phyloP scores from a whole-genome alignment of 129 eudicot species.

The Flaveria brownii region DNA sequence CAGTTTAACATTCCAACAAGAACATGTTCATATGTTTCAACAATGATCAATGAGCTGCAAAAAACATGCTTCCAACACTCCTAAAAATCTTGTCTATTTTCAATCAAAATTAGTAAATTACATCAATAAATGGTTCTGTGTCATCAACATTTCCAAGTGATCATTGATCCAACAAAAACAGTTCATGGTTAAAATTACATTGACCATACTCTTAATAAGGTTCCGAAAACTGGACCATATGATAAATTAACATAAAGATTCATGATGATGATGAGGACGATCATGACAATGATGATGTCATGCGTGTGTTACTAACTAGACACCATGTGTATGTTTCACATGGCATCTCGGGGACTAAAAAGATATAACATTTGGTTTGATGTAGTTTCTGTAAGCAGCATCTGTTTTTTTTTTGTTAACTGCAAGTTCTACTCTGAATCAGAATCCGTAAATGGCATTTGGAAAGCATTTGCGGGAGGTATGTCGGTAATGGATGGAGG shows the following conservation, averaged over 20 bases:
- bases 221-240: constrained; percentile 4
- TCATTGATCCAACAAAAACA: constrained; percentile 1
- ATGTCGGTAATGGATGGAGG: constrained; percentile 71
- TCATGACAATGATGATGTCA: constrained; percentile 7
- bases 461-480: constrained; percentile 74
- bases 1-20: not conserved
- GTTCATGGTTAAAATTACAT: constrained; percentile 21
- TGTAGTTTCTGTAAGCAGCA: constrained; percentile 11
- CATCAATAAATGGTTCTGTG: not conserved
- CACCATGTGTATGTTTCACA: constrained; percentile 17
- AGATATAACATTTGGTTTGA: constrained; percentile 5
- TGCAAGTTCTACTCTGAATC: constrained; percentile 52
- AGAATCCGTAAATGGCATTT: constrained; percentile 70
- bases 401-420: not conserved
- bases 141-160: not conserved
- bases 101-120: not conserved
- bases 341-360: constrained; percentile 1
- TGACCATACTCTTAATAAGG: not conserved
- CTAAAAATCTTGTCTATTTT: not conserved
- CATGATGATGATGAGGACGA: not conserved
- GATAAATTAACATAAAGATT: constrained; percentile 23
- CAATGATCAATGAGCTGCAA: not conserved
- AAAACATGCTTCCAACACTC: not conserved
- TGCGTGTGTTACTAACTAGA: constrained; percentile 13
- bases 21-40: not conserved